phyloP scores from a whole-genome alignment of 2,329 filamentous ascomycete species.

The Botrytis fragariae region DNA sequence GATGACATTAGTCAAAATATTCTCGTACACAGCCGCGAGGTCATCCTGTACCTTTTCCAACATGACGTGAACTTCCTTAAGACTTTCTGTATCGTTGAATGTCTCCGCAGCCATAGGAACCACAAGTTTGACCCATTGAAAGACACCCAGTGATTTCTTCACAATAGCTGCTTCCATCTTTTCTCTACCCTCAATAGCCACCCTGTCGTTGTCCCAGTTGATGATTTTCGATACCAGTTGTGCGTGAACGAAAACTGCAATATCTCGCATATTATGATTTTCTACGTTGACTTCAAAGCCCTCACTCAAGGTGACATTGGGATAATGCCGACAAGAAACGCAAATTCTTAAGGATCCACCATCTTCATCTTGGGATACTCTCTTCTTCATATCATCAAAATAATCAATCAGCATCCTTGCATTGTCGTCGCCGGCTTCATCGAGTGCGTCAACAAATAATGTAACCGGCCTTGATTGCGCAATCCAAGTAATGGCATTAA shows the following conservation, averaged over 20 bases:
- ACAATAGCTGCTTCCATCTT: conserved; percentile 32
- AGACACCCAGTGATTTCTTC: conserved; percentile 37
- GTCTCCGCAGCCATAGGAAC: conserved; percentile 17
- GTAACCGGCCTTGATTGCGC: background rate
- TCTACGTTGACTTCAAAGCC: conserved; percentile 37
- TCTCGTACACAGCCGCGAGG: conserved; percentile 24
- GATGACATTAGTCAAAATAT: conserved; percentile 28
- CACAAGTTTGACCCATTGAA: conserved; percentile 42
- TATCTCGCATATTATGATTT: conserved; percentile 36
- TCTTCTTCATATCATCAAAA: conserved; percentile 14
- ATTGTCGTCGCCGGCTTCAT: conserved; percentile 21
- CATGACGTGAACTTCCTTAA: conserved; percentile 14
- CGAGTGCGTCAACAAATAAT: conserved; percentile 25
- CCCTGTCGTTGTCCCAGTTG: background rate
- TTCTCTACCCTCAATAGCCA: background rate
- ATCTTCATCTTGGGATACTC: background rate
- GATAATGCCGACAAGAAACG: conserved; percentile 32
- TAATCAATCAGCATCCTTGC: conserved; percentile 16
- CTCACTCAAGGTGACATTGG: conserved; percentile 19
- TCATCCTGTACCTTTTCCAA: conserved; percentile 24
- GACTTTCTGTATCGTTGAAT: conserved; percentile 17
- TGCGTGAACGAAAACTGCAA: conserved; percentile 35
- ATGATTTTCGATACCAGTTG: conserved; percentile 23
- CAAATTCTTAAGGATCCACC: conserved; percentile 20
- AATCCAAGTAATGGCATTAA: conserved; percentile 1